Base-by-base conservation (phyloP, 148 eudicot species). In the Persicaria tinctoria region DNA sequence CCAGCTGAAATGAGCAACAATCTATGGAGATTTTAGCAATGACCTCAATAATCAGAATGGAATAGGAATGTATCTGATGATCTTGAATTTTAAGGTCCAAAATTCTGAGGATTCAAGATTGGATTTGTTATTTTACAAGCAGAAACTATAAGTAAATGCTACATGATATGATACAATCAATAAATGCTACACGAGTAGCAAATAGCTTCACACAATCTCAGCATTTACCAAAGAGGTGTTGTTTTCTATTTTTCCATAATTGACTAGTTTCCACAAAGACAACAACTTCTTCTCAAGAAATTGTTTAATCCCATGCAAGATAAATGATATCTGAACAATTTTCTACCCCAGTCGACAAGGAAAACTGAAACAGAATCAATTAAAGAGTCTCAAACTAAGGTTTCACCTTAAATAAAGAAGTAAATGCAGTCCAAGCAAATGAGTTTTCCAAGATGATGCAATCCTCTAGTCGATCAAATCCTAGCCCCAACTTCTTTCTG, bases 241-340 rank as follows among this genome's bases (percentile, higher is more conserved):
- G 4, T 14, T 23, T 23, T 23, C 27, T 23, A 23, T n/a, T 13
- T 11, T 54, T 54, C 57, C 57, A 54, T 54, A 14, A 54, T 54
- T 3, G 57, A 54, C 57, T 54, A 54, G 57, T 54, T 54, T 54
- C 57, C 57, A 54, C 57, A 54, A 54, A 54, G 57, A 54, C 57
- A 54, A 3, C 17, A 6, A 3, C 16, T 54, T 54, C 27, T 23
- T 23, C 27, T 23, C 27, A 23, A 23, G 27, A 23, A 23, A 23
- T 23, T 23, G 27, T 23, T 23, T 23, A 23, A 23, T 23, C 27
- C 27, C 57, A 54, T 54, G 18, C 17, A 54, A 54, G 17, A 54
- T 54, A 54, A 14, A 13, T 54, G 57, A 6, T 6, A 14, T 14
- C 18, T 14, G 57, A 54, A 54, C 13, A 54, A 11, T 11, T 54